A percentile compares a stretch with the other conserved stretches of the same genome.
Evolutionary conservation across 106 monocot genomes (phyloP).

Genomic region (Acorus gramineus): DNA sequence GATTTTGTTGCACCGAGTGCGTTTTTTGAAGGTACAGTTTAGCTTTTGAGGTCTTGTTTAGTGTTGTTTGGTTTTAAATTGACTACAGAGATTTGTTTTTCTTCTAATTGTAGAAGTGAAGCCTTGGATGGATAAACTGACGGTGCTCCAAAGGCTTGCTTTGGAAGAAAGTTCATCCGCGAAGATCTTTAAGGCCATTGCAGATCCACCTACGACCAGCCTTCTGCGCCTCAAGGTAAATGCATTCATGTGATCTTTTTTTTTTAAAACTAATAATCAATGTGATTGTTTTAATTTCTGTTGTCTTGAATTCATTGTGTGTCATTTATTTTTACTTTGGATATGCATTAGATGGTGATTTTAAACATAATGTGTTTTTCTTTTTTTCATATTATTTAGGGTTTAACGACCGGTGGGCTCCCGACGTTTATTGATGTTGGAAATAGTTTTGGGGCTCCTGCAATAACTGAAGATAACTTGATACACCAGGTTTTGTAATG

Average conservation of each 20-base stretch:
- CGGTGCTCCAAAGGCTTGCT: slow-evolving; percentile 66
- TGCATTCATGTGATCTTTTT: background rate
- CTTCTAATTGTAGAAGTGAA: slow-evolving; percentile 41
- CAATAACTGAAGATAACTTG: slow-evolving; percentile 88
- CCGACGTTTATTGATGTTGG: slow-evolving; percentile 98
- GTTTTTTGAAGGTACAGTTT: slow-evolving; percentile 59
- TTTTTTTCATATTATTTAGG: slow-evolving; percentile 27
- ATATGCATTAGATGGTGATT: background rate
- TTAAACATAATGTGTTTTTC: background rate
- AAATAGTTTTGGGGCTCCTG: slow-evolving; percentile 98
- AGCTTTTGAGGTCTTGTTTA: background rate
- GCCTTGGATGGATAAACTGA: slow-evolving; percentile 93
- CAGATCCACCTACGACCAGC: slow-evolving; percentile 95
- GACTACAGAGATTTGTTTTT: background rate
- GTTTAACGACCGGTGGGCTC: slow-evolving; percentile 91
- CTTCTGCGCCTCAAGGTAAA: slow-evolving; percentile 83
- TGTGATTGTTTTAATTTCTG: background rate
- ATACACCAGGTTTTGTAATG: slow-evolving; percentile 68
- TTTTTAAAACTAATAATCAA: too few relatives aligned
- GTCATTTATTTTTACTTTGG: background rate
- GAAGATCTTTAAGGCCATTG: slow-evolving; percentile 91
- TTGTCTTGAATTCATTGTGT: background rate
- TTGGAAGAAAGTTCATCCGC: slow-evolving; percentile 28
- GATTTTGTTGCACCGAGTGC: slow-evolving; percentile 86
- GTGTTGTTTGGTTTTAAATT: background rate